phyloP scores from a whole-genome alignment of 2,329 filamentous ascomycete species.

The Sclerotinia minor region DNA sequence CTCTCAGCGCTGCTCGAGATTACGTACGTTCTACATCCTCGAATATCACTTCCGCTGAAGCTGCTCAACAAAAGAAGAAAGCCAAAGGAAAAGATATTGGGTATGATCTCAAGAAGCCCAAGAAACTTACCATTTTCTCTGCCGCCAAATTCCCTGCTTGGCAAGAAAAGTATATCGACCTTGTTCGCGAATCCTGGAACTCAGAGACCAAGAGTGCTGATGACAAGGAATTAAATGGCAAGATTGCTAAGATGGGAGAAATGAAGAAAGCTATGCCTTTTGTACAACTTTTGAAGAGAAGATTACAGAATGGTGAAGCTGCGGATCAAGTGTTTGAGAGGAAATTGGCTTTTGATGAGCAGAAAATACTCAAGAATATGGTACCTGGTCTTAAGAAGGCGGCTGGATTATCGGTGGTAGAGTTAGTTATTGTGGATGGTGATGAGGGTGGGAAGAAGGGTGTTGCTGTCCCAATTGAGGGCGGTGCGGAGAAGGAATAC shows the following conservation, averaged over 20 bases:
- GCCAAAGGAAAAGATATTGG: conserved; percentile 83
- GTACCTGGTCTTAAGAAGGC: conserved; percentile 75
- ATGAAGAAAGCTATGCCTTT: conserved; percentile 99
- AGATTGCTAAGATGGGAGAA: conserved; percentile 79
- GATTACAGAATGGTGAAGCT: conserved; percentile 70
- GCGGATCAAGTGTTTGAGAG: conserved; percentile 72
- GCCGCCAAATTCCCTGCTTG: conserved; percentile 80
- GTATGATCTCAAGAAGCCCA: conserved; percentile 89
- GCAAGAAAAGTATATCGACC: conserved; percentile 87
- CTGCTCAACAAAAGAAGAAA: conserved; percentile 80
- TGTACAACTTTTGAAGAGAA: conserved; percentile 81
- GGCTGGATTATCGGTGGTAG: conserved; percentile 68
- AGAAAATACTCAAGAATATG: conserved; percentile 74
- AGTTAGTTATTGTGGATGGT: conserved; percentile 65
- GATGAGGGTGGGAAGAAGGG: conserved; percentile 72
- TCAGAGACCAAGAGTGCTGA: conserved; percentile 62
- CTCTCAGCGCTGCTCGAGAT: conserved; percentile 73
- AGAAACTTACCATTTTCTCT: conserved; percentile 85
- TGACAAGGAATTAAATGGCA: conserved; percentile 77
- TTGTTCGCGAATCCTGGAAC: conserved; percentile 72
- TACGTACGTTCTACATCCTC: conserved; percentile 74
- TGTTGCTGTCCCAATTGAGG: conserved; percentile 50
- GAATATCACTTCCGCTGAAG: conserved; percentile 84
- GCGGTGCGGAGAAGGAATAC: conserved; percentile 60
- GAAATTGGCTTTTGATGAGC: conserved; percentile 85